A percentile compares a stretch with the other conserved stretches of the same genome.
Conservation (phyloP, 305 asterid genomes). For the Fraxinus dipetala region DNA sequence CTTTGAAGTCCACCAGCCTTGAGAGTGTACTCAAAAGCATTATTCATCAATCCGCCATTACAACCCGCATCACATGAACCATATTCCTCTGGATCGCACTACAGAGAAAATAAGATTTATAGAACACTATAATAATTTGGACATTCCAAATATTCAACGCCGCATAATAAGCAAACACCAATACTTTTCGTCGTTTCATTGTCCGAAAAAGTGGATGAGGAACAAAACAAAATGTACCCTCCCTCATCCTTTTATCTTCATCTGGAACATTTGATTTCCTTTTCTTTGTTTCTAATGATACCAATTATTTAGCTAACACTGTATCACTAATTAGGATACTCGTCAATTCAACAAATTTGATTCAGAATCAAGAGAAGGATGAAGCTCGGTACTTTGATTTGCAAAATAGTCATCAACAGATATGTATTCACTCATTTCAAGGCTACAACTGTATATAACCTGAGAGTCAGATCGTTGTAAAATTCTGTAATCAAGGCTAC, state of each 20-base stretch:
- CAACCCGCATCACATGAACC: constrained; percentile 78
- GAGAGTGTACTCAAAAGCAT: constrained; percentile 75
- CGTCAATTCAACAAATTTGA: not conserved
- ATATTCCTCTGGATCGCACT: constrained; percentile 77
- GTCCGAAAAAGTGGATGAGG: not conserved
- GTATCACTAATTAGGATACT: not conserved
- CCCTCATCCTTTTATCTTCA: not conserved
- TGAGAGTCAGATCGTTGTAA: not conserved
- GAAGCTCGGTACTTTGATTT: not conserved
- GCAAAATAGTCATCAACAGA: not conserved
- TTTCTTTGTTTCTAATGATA: not conserved
- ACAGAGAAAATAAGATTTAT: constrained; percentile 20
- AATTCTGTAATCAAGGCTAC: not conserved
- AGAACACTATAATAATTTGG: not conserved
- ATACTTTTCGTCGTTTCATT: not conserved
- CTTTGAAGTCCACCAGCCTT: constrained; percentile 71
- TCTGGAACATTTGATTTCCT: not conserved
- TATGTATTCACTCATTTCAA: not conserved
- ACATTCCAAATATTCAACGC: not conserved
- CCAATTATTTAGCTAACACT: not conserved
- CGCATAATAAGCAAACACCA: not conserved
- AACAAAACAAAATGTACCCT: not conserved
- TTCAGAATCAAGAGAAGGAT: not conserved
- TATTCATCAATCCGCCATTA: constrained; percentile 82
- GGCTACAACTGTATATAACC: not conserved